Conservation (phyloP, 148 eudicot genomes). For the Oxyria digyna region DNA sequence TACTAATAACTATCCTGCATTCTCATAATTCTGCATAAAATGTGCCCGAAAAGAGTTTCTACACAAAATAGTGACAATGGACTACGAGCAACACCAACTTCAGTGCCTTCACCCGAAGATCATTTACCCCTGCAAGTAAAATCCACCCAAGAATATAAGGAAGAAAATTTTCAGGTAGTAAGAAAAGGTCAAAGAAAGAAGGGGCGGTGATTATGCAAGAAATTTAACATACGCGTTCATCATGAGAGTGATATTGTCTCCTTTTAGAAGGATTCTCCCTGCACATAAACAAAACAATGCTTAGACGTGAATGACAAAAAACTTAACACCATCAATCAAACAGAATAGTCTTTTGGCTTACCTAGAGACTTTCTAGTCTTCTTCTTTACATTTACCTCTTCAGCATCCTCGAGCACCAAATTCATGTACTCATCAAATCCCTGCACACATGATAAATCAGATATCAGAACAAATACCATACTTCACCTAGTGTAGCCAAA, state of each 20-base stretch:
- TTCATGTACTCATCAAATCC: conserved; percentile 98
- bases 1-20: background rate
- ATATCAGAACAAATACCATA: background rate
- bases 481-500: background rate
- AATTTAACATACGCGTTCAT: conserved; percentile 39
- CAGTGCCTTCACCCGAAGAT: background rate
- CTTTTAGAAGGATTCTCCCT: conserved; percentile 88
- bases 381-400: conserved; percentile 81
- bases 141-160: background rate
- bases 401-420: conserved; percentile 85
- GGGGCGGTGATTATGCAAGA: background rate
- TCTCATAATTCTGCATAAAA: background rate
- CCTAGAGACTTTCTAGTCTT: conserved; percentile 73
- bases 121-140: conserved; percentile 6
- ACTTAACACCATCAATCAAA: background rate
- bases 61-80: conserved; percentile 4
- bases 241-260: conserved; percentile 93
- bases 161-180: background rate
- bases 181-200: background rate
- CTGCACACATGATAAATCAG: conserved; percentile 13
- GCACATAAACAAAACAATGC: conserved; percentile 1
- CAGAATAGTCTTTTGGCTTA: conserved; percentile 3
- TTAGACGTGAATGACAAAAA: background rate
- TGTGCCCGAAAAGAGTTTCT: background rate
- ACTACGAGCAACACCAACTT: background rate